phyloP scores from a whole-genome alignment of 768 basidiomycete species.

The Boletus tylopilopsis region DNA sequence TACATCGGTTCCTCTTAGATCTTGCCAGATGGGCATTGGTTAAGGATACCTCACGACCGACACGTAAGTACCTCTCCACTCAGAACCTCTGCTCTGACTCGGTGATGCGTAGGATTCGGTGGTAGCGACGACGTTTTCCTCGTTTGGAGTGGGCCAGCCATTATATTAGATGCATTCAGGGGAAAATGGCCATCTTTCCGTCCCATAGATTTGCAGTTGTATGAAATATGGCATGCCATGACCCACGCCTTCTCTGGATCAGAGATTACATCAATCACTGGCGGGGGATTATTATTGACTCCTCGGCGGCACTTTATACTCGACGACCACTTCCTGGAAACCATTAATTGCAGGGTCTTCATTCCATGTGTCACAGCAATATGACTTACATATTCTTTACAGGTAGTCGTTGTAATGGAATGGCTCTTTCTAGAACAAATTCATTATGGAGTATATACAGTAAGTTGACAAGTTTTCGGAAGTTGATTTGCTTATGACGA shows the following conservation, averaged over 20 bases:
- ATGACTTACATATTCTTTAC: neutral
- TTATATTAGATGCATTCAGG: slow-evolving; percentile 6
- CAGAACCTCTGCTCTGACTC: neutral
- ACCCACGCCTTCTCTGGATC: slow-evolving; percentile 1
- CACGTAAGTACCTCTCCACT: neutral
- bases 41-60: neutral
- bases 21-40: slow-evolving; percentile 16
- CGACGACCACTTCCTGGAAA: slow-evolving; percentile 10
- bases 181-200: slow-evolving; percentile 7
- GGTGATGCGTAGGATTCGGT: neutral
- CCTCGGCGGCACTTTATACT: slow-evolving; percentile 17
- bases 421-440: slow-evolving; percentile 11
- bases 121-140: slow-evolving; percentile 5
- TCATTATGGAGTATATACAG: slow-evolving; percentile 27
- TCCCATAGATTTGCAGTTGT: neutral
- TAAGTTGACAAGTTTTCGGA: slow-evolving; percentile 13
- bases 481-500: neutral
- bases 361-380: neutral
- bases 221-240: slow-evolving; percentile 10
- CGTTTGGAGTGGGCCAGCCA: slow-evolving; percentile 14
- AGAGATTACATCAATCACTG: neutral
- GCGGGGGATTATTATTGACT: neutral
- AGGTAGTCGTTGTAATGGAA: slow-evolving; percentile 10
- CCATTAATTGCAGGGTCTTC: slow-evolving; percentile 24
- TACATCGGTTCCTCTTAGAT: slow-evolving; percentile 18